Conservation (phyloP, 2,329 filamentous ascomycete species). For the Cladobotryum protrusum region DNA sequence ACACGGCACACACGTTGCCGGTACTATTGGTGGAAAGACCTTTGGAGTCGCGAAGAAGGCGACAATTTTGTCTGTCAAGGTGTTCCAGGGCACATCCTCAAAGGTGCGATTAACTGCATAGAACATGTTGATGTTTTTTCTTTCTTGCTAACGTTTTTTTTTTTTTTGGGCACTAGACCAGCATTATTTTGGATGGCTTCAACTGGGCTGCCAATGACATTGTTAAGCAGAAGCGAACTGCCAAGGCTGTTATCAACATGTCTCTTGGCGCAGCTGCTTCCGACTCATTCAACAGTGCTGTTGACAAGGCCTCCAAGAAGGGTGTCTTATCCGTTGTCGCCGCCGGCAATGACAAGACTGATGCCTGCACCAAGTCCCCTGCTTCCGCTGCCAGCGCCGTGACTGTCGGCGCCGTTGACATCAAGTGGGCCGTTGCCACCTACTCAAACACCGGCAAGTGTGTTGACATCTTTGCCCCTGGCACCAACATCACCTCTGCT, state of each 20-base stretch:
- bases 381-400: conserved; percentile 26
- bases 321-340: conserved; percentile 49
- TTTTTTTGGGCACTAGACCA: no score
- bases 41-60: conserved; percentile 40
- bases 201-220: conserved; percentile 42
- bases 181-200: conserved; percentile 29
- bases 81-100: conserved; percentile 28
- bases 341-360: conserved; percentile 44
- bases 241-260: conserved; percentile 46
- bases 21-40: conserved; percentile 29
- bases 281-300: conserved; percentile 42
- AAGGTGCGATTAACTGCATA: no score
- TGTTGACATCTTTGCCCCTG: conserved; percentile 49
- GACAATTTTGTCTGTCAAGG: conserved; percentile 40
- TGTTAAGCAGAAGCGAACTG: conserved; percentile 31
- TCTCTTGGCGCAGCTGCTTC: conserved; percentile 46
- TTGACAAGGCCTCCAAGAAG: conserved; percentile 36
- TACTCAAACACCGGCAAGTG: conserved; percentile 46
- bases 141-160: no score
- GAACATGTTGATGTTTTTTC: no score
- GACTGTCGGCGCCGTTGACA: conserved; percentile 32
- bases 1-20: conserved; percentile 38
- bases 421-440: conserved; percentile 31
- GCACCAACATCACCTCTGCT: conserved; percentile 39
- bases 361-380: conserved; percentile 23